Conservation (phyloP, 805 yeast genomes). For the Schwanniomyces yamadae region DNA sequence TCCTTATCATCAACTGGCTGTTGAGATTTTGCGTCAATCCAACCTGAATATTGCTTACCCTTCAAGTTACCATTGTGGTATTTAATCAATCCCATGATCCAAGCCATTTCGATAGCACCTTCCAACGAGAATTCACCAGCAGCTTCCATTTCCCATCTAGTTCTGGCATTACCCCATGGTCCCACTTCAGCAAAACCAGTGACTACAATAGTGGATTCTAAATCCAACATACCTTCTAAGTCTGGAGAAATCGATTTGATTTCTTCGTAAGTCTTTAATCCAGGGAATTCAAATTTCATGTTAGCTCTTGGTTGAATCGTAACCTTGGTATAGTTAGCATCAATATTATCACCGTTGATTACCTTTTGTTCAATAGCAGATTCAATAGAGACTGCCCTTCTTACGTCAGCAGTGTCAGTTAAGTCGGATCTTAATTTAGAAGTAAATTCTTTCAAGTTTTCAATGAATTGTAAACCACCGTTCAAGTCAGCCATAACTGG, state of each 20-base stretch:
- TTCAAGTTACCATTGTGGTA: slow-evolving; percentile 89
- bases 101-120: slow-evolving; percentile 98
- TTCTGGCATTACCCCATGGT: slow-evolving; percentile 99
- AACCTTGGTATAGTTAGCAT: slow-evolving; percentile 76
- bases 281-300: slow-evolving; percentile 91
- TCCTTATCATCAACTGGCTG: slow-evolving; percentile 94
- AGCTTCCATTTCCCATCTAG: slow-evolving; percentile 99
- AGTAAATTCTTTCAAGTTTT: slow-evolving; percentile 87
- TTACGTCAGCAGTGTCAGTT: slow-evolving; percentile 80
- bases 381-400: slow-evolving; percentile 94
- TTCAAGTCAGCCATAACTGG: slow-evolving; percentile 98
- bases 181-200: slow-evolving; percentile 99
- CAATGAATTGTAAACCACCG: slow-evolving; percentile 96
- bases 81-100: slow-evolving; percentile 98
- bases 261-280: slow-evolving; percentile 71
- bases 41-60: slow-evolving; percentile 90
- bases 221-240: slow-evolving; percentile 86
- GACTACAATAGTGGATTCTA: slow-evolving; percentile 88
- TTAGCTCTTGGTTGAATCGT: slow-evolving; percentile 91
- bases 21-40: slow-evolving; percentile 94
- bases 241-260: slow-evolving; percentile 68
- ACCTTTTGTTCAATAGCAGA: slow-evolving; percentile 83
- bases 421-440: slow-evolving; percentile 73
- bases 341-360: slow-evolving; percentile 85
- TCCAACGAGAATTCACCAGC: slow-evolving; percentile 91